Conservation (phyloP, 768 basidiomycete genomes). For the Tremella fuciformis region DNA sequence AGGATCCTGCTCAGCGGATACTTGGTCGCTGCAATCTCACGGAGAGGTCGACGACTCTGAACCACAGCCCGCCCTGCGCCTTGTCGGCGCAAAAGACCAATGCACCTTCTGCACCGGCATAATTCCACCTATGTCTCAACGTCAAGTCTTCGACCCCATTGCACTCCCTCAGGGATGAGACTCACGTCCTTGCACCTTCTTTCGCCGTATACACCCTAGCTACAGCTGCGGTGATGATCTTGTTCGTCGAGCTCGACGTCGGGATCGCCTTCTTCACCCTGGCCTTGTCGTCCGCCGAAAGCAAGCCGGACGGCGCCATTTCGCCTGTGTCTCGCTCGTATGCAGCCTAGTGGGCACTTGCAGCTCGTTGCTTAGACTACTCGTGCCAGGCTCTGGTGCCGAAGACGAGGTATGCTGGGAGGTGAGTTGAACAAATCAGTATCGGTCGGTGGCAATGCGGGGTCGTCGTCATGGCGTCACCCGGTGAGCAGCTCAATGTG, state of each 20-base stretch:
- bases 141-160: background rate
- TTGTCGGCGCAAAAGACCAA: conserved; percentile 69
- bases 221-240: conserved; percentile 76
- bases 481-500: too few relatives aligned
- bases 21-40: conserved; percentile 32
- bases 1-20: conserved; percentile 2
- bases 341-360: background rate
- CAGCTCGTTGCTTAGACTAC: background rate
- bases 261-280: conserved; percentile 67
- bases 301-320: conserved; percentile 6
- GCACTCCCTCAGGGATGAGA: conserved; percentile 1
- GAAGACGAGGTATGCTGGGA: too few relatives aligned
- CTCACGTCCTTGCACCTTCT: conserved; percentile 33
- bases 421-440: too few relatives aligned
- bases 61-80: conserved; percentile 59
- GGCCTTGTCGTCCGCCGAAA: conserved; percentile 64
- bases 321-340: background rate
- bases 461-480: too few relatives aligned
- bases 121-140: conserved; percentile 66
- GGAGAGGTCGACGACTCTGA: conserved; percentile 76
- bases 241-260: conserved; percentile 56
- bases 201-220: conserved; percentile 83
- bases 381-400: background rate
- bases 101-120: conserved; percentile 82
- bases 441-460: too few relatives aligned